phyloP scores from a whole-genome alignment of 495 filamentous ascomycete species.

The Cudoniella acicularis region DNA sequence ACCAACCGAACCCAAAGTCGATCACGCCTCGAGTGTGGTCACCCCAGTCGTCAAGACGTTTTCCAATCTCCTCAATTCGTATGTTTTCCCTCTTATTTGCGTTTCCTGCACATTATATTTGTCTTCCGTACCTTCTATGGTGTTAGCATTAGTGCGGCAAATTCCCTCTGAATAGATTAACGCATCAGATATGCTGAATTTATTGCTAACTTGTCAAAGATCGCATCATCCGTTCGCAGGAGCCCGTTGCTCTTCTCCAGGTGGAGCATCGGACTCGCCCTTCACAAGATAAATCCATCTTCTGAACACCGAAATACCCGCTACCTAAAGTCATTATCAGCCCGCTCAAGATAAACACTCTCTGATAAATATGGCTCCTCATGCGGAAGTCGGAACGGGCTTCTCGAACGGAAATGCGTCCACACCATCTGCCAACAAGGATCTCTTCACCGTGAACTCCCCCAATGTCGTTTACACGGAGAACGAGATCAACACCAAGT shows the following conservation, averaged over 20 bases:
- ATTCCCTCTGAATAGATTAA: too few species aligned
- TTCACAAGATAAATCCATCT: slow-evolving; percentile 53
- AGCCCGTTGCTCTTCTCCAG: slow-evolving; percentile 89
- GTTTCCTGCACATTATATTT: slow-evolving; percentile 6
- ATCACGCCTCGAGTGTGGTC: slow-evolving; percentile 25
- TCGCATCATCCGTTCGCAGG: slow-evolving; percentile 96
- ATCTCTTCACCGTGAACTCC: slow-evolving; percentile 82
- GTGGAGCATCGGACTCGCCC: slow-evolving; percentile 80
- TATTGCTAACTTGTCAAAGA: slow-evolving; percentile 40
- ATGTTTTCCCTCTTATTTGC: slow-evolving; percentile 31
- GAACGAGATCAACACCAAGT: slow-evolving; percentile 79
- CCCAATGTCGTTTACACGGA: slow-evolving; percentile 91
- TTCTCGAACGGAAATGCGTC: slow-evolving; percentile 66
- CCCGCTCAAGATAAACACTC: background rate
- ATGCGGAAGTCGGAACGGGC: slow-evolving; percentile 74
- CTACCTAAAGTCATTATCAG: slow-evolving; percentile 19
- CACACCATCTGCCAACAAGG: slow-evolving; percentile 35
- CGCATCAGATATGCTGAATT: slow-evolving; percentile 1
- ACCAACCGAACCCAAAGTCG: slow-evolving; percentile 6
- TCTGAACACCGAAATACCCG: slow-evolving; percentile 14
- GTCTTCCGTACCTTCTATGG: background rate
- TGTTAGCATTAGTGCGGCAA: too few species aligned
- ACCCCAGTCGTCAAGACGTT: slow-evolving; percentile 68
- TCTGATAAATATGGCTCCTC: slow-evolving; percentile 76
- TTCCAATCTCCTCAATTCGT: slow-evolving; percentile 89